These are phyloP conservation scores for Sclerotinia trifoliorum DNA, from an alignment of 2,329 filamentous ascomycete genomes.

Conservation along the genomic window DNA sequence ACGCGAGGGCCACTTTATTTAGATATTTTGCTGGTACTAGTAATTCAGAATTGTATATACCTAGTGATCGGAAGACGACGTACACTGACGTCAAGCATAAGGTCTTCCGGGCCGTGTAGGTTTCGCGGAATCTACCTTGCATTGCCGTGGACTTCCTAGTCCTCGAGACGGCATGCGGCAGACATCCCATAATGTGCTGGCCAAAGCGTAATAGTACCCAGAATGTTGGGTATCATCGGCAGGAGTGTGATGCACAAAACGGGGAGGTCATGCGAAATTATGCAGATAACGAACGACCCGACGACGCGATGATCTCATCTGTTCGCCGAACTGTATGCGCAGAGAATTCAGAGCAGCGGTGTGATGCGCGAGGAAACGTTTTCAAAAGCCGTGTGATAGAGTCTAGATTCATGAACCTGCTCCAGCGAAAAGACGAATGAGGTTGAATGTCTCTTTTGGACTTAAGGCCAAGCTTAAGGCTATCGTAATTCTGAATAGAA, in stretches of 20 bases:
- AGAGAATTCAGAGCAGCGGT: background rate
- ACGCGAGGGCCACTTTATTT: background rate
- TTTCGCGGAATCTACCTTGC: slow-evolving; percentile 1
- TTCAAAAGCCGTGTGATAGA: background rate
- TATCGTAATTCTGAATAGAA: background rate
- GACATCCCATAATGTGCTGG: background rate
- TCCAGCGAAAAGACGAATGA: background rate
- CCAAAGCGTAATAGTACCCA: background rate
- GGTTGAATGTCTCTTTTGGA: background rate
- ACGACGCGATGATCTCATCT: background rate
- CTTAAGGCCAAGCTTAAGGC: background rate
- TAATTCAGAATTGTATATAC: too few species aligned
- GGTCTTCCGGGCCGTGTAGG: background rate
- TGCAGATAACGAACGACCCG: background rate
- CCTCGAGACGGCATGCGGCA: background rate
- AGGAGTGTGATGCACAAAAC: background rate
- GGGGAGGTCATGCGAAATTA: background rate
- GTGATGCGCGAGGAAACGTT: background rate
- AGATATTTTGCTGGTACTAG: background rate
- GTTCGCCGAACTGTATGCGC: background rate
- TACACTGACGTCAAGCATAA: background rate
- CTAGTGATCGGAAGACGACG: background rate
- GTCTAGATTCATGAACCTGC: background rate
- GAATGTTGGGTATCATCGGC: slow-evolving; percentile 3
- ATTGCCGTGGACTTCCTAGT: slow-evolving; percentile 1